Evolutionary conservation across 768 basidiomycete species (phyloP), one percentile per base, ranked within the genome.

Genomic region (Mycena vitilis): DNA sequence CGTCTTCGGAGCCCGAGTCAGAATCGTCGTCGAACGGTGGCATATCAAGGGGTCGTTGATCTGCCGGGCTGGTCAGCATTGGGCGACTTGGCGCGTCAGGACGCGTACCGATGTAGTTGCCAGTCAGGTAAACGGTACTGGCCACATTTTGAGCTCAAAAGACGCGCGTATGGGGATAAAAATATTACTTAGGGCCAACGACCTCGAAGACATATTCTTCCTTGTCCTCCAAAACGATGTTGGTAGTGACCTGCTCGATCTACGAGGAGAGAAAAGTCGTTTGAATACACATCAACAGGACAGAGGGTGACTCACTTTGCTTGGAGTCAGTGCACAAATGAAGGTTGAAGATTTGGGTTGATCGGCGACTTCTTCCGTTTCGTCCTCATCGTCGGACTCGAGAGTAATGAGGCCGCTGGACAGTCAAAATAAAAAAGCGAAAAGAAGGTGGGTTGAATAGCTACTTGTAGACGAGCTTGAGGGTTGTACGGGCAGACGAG

Each of bases 311-410:
- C 84, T 63, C 74, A 94, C 95, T 82, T 91, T 93, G 68, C 94
- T 92, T 34, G 93, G 90, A 56, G 91, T 94, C 73, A 98, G 82
- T 1, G 94, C 89, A 76, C 92, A 91, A 18, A 97, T 82, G 64
- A 95, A 84, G 20, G 90, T 89, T 37, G 86, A 85, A 56, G 79
- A 75, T 22, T 77, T 64, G 2, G 66, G 45, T 18, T 66, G 55
- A 15, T 74, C 74, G 0, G 73, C 72, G 11, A 77, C 77, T 22
- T 74, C 69, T 40, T 85, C 83, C 2, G 58, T 80, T 12, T 81
- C 74, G 15, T 81, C 74, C 13, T 23, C 47, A n/a, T 7, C 7
- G 10, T 78, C 71, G 30, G 30, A 30, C n/a, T 37, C n/a, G 13
- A 6, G 44, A 18, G 18, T 18, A 36, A 63, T 34, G 30, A 65